Evolutionary conservation across 345 rosid species (phyloP), one percentile per base, ranked within the genome.

Genomic region (Eucalyptus brandiana): DNA sequence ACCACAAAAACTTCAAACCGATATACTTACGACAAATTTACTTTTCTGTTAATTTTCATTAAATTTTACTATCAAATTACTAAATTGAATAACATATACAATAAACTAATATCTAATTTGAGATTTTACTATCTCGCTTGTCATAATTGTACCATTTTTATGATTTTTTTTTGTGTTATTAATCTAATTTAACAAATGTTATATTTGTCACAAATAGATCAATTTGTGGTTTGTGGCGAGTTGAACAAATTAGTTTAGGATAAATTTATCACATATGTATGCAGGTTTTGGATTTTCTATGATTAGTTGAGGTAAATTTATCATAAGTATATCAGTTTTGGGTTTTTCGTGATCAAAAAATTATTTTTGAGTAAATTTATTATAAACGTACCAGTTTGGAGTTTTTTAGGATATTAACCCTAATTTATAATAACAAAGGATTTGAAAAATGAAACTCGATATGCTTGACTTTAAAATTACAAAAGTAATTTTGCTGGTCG

Each of bases 21-120:
- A 50, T 16, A 50, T 50, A 6, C 1, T 21, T 21, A 2, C 8
- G 24, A 53, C 2, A 8, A 53, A 53, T 53, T 19, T 53, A 19
- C 10, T 53, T 53, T 1, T 19, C 0, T 53, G 2, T 2, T 53
- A 53, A 0, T 53, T 53, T 53, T 0, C 1, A 53, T 19, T 19
- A 53, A 19, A 53, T 2, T 53, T 53, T 53, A 19, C 2, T 53
- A 4, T 53, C 0, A 53, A 53, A 19, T 53, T 53, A 53, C 5
- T 19, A 53, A 53, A 0, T 53, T 53, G 1, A 53, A 53, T 0
- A 0, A 19, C 5, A 19, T 1, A 4, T 8, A 19, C 2, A 53
- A 4, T 4, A 53, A 19, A 53, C 5, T 53, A 19, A 53, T 7
- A 19, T 19, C 1, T 53, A 19, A 0, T 53, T 53, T 53, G 4